These are phyloP conservation scores for Phylloporus arenicola DNA, from an alignment of 768 basidiomycete species.

Conservation along the genomic window DNA sequence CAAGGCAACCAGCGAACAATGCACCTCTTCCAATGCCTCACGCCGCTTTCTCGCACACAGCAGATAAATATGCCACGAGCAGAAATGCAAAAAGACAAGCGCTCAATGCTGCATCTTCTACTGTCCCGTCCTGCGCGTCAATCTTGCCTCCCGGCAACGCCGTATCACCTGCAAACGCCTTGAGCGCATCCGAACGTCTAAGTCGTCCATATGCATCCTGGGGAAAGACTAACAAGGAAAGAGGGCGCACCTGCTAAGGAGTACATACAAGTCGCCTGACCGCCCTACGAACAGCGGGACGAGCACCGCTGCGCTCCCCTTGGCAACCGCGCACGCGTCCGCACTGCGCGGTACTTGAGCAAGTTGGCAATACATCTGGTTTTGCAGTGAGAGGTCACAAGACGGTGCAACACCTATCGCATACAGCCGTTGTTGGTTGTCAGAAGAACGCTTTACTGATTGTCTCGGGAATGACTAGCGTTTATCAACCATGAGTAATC, in stretches of 20 bases:
- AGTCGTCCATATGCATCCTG: not conserved
- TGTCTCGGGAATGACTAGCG: conserved; percentile 71
- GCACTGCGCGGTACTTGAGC: conserved; percentile 22
- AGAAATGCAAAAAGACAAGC: not conserved
- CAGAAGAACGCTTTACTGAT: conserved; percentile 33
- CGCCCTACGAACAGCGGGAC: conserved; percentile 84
- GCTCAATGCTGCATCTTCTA: conserved; percentile 75
- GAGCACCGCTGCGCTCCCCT: conserved; percentile 68
- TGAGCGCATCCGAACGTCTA: conserved; percentile 69
- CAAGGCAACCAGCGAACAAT: not conserved
- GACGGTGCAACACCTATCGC: conserved; percentile 68
- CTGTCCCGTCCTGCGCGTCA: conserved; percentile 58
- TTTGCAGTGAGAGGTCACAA: too few relatives aligned
- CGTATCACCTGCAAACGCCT: conserved; percentile 82
- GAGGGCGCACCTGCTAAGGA: conserved; percentile 66
- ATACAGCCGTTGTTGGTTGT: conserved; percentile 54
- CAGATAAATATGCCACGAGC: not conserved
- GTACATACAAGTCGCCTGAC: conserved; percentile 76
- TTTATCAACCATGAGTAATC: not conserved
- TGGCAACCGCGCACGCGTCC: conserved; percentile 40
- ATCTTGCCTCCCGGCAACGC: conserved; percentile 83
- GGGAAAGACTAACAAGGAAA: not conserved
- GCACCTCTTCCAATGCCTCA: conserved; percentile 88
- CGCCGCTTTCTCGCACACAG: conserved; percentile 50
- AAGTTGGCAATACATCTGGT: conserved; percentile 26